These are phyloP conservation scores for Friedmanniomyces simplex DNA, from an alignment of 495 filamentous ascomycete species.

Conservation along the genomic window DNA sequence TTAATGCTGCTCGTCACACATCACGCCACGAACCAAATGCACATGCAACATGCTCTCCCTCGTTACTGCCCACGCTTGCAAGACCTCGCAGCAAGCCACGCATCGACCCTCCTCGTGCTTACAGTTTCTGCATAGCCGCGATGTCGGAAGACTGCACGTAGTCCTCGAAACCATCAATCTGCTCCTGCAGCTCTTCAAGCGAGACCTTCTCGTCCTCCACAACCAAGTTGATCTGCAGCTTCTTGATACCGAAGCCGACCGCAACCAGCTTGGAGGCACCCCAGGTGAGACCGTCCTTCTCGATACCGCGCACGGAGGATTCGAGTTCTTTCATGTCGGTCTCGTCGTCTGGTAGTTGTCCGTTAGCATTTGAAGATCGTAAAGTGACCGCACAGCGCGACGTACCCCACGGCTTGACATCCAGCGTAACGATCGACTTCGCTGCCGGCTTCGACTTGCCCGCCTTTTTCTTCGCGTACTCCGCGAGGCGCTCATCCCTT, in stretches of 20 bases:
- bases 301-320: slow-evolving; percentile 70
- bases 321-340: slow-evolving; percentile 79
- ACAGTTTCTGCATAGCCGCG: slow-evolving; percentile 90
- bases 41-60: neutral
- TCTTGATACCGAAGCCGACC: slow-evolving; percentile 97
- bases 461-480: slow-evolving; percentile 97
- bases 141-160: slow-evolving; percentile 93
- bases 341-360: slow-evolving; percentile 61
- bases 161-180: slow-evolving; percentile 87
- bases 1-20: slow-evolving; percentile 14
- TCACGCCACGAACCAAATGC: slow-evolving; percentile 8
- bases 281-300: slow-evolving; percentile 92
- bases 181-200: slow-evolving; percentile 70
- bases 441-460: slow-evolving; percentile 78
- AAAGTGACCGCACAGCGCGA: neutral
- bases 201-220: slow-evolving; percentile 96
- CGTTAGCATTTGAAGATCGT: neutral
- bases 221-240: slow-evolving; percentile 97
- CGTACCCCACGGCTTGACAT: slow-evolving; percentile 97
- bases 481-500: slow-evolving; percentile 78
- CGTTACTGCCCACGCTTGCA: neutral
- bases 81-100: neutral
- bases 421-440: slow-evolving; percentile 90
- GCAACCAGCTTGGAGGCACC: slow-evolving; percentile 82
- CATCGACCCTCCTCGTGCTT: slow-evolving; percentile 19